phyloP scores from a whole-genome alignment of 2,329 filamentous ascomycete species.

The Penicillium sp. region DNA sequence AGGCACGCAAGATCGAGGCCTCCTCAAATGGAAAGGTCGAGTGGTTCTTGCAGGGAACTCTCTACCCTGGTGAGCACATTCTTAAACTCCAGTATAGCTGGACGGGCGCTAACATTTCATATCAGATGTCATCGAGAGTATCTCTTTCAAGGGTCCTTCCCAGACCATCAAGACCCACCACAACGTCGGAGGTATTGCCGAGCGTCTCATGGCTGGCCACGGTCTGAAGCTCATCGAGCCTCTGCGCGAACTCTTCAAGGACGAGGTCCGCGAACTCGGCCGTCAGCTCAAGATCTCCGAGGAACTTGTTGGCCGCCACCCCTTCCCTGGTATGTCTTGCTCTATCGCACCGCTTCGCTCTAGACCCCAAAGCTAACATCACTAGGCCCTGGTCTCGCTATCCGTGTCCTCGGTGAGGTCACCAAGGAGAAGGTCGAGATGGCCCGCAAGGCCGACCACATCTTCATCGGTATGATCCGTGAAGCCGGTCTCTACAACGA shows the following conservation, averaged over 20 bases:
- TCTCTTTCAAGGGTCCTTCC: constrained; percentile 72
- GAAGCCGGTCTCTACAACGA: constrained; percentile 53
- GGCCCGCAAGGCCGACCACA: constrained; percentile 53
- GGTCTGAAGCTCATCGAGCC: constrained; percentile 65
- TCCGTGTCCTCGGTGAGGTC: constrained; percentile 81
- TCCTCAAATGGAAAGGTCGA: constrained; percentile 63
- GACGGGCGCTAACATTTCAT: background rate
- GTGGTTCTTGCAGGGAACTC: constrained; percentile 84
- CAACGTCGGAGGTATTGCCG: constrained; percentile 69
- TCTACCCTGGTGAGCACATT: constrained; percentile 68
- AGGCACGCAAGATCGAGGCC: constrained; percentile 49
- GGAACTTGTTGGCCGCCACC: constrained; percentile 74
- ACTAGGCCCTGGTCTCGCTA: constrained; percentile 69
- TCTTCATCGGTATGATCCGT: constrained; percentile 50
- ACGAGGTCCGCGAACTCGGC: constrained; percentile 73
- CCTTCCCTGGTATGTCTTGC: constrained; percentile 52
- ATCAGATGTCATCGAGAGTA: constrained; percentile 57
- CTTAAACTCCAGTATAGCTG: background rate
- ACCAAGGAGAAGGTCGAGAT: constrained; percentile 78
- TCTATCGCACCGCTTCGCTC: no score
- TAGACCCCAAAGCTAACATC: background rate
- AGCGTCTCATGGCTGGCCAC: constrained; percentile 51
- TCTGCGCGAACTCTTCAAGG: constrained; percentile 78
- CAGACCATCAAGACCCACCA: constrained; percentile 70
- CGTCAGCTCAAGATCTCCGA: constrained; percentile 70